A percentile compares a stretch with the other conserved stretches of the same genome.
These are phyloP conservation scores for Sporisorium iseilematis-ciliati DNA, from an alignment of 1,284 basidiomycete genomes.

Conservation along the genomic window DNA sequence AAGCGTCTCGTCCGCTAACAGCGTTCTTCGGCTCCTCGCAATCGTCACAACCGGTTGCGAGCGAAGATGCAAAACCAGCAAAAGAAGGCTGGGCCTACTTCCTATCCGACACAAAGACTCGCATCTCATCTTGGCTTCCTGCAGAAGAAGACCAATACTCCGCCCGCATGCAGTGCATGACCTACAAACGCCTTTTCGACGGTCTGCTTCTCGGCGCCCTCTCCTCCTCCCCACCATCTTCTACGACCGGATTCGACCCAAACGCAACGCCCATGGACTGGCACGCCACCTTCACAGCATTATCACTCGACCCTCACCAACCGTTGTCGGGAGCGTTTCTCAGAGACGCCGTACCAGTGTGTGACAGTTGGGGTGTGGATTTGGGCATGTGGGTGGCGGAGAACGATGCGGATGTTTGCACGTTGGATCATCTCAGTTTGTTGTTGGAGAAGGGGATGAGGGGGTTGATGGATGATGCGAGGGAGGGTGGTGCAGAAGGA, in stretches of 20 bases:
- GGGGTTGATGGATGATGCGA: conserved; percentile 21
- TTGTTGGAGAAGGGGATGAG: conserved; percentile 35
- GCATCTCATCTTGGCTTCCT: conserved; percentile 49
- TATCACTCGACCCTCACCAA: conserved; percentile 33
- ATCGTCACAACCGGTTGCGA: not conserved
- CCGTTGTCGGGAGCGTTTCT: conserved; percentile 43
- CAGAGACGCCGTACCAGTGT: conserved; percentile 39
- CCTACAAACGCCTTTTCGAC: conserved; percentile 62
- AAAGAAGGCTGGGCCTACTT: conserved; percentile 36
- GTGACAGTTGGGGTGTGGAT: conserved; percentile 37
- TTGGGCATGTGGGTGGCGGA: conserved; percentile 12
- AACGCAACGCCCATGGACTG: conserved; percentile 45
- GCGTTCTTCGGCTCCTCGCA: conserved; percentile 30
- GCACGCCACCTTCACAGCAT: conserved; percentile 12
- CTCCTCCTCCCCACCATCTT: not conserved
- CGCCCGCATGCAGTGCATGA: conserved; percentile 64
- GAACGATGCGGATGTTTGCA: conserved; percentile 32
- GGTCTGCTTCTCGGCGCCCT: conserved; percentile 41
- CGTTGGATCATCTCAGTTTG: conserved; percentile 30
- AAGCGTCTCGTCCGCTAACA: conserved; percentile 1
- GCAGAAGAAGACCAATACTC: conserved; percentile 47
- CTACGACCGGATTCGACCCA: conserved; percentile 21
- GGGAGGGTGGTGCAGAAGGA: not conserved
- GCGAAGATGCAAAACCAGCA: not conserved
- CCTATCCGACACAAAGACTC: conserved; percentile 63